Evolutionary conservation across 2,329 filamentous ascomycete genomes (phyloP).

Genomic region (Lasiodiplodia citricola): DNA sequence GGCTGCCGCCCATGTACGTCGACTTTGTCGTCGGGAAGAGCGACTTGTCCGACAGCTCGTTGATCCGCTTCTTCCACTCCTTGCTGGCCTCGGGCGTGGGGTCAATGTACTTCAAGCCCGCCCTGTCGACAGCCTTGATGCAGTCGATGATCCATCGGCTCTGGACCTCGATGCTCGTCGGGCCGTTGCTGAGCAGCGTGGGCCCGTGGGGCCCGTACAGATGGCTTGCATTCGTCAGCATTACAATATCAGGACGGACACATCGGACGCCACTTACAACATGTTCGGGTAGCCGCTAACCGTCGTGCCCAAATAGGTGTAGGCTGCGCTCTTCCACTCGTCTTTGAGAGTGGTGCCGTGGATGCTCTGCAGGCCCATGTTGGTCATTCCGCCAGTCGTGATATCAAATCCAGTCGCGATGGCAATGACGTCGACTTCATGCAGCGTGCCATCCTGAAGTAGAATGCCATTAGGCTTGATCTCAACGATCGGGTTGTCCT

Average conservation of each 20-base stretch:
- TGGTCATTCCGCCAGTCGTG: slow-evolving; percentile 48
- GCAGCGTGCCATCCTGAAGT: slow-evolving; percentile 36
- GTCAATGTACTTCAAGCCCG: slow-evolving; percentile 41
- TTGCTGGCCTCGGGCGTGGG: slow-evolving; percentile 45
- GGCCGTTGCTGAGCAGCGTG: slow-evolving; percentile 50
- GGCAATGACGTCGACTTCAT: slow-evolving; percentile 40
- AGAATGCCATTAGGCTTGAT: slow-evolving; percentile 39
- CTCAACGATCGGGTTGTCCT: slow-evolving; percentile 45
- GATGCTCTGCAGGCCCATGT: slow-evolving; percentile 44
- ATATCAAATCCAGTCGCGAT: slow-evolving; percentile 45
- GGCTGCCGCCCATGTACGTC: slow-evolving; percentile 52
- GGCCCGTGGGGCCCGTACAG: slow-evolving; percentile 52
- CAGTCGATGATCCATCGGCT: slow-evolving; percentile 46
- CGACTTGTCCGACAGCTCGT: slow-evolving; percentile 47
- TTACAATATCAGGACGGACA: background rate
- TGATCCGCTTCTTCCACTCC: slow-evolving; percentile 48
- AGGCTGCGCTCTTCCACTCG: slow-evolving; percentile 49
- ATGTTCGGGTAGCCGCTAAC: slow-evolving; percentile 47
- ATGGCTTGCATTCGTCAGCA: slow-evolving; percentile 15
- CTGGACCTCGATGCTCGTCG: slow-evolving; percentile 49
- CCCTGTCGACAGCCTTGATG: slow-evolving; percentile 38
- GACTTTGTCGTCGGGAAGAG: slow-evolving; percentile 45
- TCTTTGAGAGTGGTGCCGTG: slow-evolving; percentile 44
- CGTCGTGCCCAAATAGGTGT: slow-evolving; percentile 51
- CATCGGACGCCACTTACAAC: slow-evolving; percentile 33